Evolutionary conservation across 148 eudicot genomes (phyloP).

Genomic region (Rheum nobile): DNA sequence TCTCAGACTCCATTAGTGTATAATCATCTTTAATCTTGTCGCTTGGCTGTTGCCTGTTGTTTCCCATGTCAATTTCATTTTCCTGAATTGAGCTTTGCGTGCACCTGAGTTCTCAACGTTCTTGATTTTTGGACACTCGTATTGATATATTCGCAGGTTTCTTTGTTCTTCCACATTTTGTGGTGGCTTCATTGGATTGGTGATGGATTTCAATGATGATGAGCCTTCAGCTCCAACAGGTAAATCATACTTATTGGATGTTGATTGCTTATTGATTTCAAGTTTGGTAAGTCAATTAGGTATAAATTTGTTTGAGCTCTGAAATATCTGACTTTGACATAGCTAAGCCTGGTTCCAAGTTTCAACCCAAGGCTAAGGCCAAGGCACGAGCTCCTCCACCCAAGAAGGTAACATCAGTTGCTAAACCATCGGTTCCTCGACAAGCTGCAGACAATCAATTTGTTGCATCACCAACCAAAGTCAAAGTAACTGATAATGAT

Average conservation of each 20-base stretch:
- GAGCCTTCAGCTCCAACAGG: background rate
- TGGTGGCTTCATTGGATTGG: background rate
- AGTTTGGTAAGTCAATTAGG: background rate
- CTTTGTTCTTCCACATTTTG: background rate
- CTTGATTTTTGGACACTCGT: background rate
- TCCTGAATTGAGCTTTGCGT: background rate
- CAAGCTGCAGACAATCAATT: slow-evolving; percentile 10
- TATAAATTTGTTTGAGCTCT: background rate
- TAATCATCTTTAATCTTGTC: background rate
- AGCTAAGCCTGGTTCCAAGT: slow-evolving; percentile 39
- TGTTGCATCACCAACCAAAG: slow-evolving; percentile 10
- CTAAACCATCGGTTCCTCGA: background rate
- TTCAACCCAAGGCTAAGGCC: slow-evolving; percentile 49
- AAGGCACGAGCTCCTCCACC: slow-evolving; percentile 17
- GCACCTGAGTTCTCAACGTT: background rate
- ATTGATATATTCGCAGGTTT: background rate
- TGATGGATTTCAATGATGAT: slow-evolving; percentile 5
- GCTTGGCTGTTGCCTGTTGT: background rate
- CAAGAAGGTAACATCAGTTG: slow-evolving; percentile 16
- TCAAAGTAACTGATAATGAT: slow-evolving; percentile 7
- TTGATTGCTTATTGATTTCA: background rate
- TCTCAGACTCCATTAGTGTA: background rate
- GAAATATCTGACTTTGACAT: background rate
- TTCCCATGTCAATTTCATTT: background rate
- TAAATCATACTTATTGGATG: background rate